These are phyloP conservation scores for Nemania diffusa DNA, from an alignment of 2,329 filamentous ascomycete genomes.

Conservation along the genomic window DNA sequence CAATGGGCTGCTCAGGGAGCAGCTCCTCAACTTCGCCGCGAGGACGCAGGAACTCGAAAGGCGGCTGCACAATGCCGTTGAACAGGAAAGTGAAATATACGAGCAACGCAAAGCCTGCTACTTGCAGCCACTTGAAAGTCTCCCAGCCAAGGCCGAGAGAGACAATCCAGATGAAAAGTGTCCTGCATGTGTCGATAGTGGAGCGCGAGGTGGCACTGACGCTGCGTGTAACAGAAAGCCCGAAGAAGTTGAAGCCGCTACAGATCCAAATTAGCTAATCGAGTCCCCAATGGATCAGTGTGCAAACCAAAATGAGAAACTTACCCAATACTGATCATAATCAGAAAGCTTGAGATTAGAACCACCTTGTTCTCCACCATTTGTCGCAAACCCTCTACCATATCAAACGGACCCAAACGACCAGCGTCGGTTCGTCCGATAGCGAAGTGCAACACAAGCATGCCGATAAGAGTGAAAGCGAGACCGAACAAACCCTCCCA, in stretches of 20 bases:
- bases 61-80: constrained; percentile 90
- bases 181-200: constrained; percentile 97
- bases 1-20: constrained; percentile 84
- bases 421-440: constrained; percentile 81
- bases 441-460: constrained; percentile 80
- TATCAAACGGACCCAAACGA: constrained; percentile 87
- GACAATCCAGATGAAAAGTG: constrained; percentile 97
- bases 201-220: constrained; percentile 94
- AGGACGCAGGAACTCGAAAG: constrained; percentile 73
- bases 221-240: constrained; percentile 86
- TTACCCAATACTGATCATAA: constrained; percentile 98
- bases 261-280: constrained; percentile 38
- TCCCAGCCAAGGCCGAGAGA: constrained; percentile 96
- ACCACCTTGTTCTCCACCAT: constrained; percentile 78
- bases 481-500: constrained; percentile 98
- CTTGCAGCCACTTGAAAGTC: constrained; percentile 96
- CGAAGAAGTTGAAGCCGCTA: constrained; percentile 99
- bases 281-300: background rate
- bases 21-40: constrained; percentile 69
- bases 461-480: constrained; percentile 77
- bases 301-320: constrained; percentile 47
- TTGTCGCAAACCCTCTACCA: constrained; percentile 84
- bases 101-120: constrained; percentile 84
- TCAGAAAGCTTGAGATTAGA: constrained; percentile 81
- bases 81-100: constrained; percentile 98